Percentiles rank a stretch among this genome's conserved stretches.
phyloP scores from a whole-genome alignment of 805 yeast genomes.

The Candida methanosorbosa region DNA sequence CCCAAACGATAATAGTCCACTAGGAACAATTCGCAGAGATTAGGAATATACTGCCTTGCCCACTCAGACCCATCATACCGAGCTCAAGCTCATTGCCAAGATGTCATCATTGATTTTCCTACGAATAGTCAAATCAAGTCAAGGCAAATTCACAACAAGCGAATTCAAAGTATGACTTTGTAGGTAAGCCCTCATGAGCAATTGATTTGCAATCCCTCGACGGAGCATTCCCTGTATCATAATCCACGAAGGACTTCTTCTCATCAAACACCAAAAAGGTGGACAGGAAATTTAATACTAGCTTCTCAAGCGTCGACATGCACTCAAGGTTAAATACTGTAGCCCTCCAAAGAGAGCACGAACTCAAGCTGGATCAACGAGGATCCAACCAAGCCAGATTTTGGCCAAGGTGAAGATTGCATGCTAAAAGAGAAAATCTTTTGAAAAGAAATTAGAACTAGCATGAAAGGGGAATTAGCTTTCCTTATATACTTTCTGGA shows the following conservation, averaged over 20 bases:
- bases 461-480: too few relatives aligned
- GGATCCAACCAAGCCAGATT: conserved; percentile 12
- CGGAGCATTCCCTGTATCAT: conserved; percentile 88
- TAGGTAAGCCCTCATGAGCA: conserved; percentile 15
- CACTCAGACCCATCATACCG: conserved; percentile 40
- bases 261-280: conserved; percentile 22
- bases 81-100: conserved; percentile 61
- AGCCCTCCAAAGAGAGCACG: conserved; percentile 14
- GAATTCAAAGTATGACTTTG: conserved; percentile 47
- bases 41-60: conserved; percentile 98
- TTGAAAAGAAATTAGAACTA: too few relatives aligned
- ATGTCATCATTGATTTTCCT: too few relatives aligned
- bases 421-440: conserved; percentile 7
- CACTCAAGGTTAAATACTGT: conserved; percentile 19
- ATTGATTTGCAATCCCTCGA: conserved; percentile 87
- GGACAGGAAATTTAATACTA: conserved; percentile 22
- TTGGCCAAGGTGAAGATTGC: conserved; percentile 33
- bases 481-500: too few relatives aligned
- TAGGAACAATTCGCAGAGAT: conserved; percentile 86
- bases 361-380: conserved; percentile 9
- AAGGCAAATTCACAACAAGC: conserved; percentile 22
- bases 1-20: conserved; percentile 96
- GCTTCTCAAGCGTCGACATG: conserved; percentile 30
- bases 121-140: too few relatives aligned
- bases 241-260: conserved; percentile 14